Evolutionary conservation across 306 rosid species (phyloP).

Genomic region (Astragalus membranaceus): DNA sequence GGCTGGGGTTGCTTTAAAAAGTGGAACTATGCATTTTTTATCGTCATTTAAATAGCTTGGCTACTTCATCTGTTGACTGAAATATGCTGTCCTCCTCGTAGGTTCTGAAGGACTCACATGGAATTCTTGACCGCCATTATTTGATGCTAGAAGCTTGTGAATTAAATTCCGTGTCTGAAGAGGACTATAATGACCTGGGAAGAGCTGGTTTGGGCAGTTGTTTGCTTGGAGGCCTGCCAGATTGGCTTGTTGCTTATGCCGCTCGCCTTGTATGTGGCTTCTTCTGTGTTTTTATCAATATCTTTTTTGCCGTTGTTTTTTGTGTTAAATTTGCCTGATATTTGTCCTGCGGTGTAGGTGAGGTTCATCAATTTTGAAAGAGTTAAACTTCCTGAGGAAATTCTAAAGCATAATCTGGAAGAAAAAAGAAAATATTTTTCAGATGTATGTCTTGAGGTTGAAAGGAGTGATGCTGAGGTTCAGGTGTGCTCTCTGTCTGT

Average conservation of each 20-base stretch:
- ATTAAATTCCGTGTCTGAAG: conserved; percentile 69
- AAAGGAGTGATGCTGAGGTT: conserved; percentile 93
- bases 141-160: conserved; percentile 97
- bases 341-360: conserved; percentile 57
- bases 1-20: conserved; percentile 6
- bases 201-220: conserved; percentile 99
- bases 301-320: not conserved
- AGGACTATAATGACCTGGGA: conserved; percentile 79
- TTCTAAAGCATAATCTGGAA: conserved; percentile 75
- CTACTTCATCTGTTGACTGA: conserved; percentile 21
- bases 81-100: conserved; percentile 24
- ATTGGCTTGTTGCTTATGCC: conserved; percentile 93
- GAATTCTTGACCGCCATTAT: conserved; percentile 73
- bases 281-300: conserved; percentile 4
- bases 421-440: conserved; percentile 86
- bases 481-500: conserved; percentile 52
- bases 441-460: conserved; percentile 84
- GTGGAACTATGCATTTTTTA: not conserved
- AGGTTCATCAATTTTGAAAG: conserved; percentile 87
- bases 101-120: conserved; percentile 93
- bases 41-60: not conserved
- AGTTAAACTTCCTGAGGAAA: conserved; percentile 92
- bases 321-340: conserved; percentile 16
- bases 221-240: conserved; percentile 94
- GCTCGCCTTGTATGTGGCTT: conserved; percentile 80